Conservation (phyloP, 306 rosid genomes). For the Quercus agrifolia region DNA sequence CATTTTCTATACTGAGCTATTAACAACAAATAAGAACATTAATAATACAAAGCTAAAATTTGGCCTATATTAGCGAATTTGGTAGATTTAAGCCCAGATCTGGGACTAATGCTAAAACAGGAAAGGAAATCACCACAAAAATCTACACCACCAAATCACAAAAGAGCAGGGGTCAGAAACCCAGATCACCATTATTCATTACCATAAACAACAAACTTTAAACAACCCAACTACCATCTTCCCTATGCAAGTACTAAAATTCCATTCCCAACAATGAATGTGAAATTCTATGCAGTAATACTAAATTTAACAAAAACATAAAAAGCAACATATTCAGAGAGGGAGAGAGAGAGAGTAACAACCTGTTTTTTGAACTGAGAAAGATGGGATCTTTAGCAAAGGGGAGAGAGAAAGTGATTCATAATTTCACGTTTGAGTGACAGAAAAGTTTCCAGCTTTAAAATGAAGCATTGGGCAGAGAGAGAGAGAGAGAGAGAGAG, state of each 20-base stretch:
- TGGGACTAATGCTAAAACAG: slow-evolving; percentile 30
- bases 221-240: slow-evolving; percentile 33
- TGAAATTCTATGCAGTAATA: slow-evolving; percentile 13
- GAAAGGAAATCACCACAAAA: slow-evolving; percentile 11
- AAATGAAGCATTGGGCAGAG: slow-evolving; percentile 19
- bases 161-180: neutral
- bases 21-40: slow-evolving; percentile 10
- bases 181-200: slow-evolving; percentile 21
- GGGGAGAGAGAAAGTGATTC: slow-evolving; percentile 17
- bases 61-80: slow-evolving; percentile 14
- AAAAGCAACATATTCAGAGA: slow-evolving; percentile 1
- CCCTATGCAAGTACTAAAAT: slow-evolving; percentile 16
- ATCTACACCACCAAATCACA: slow-evolving; percentile 29
- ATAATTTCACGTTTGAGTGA: slow-evolving; percentile 19
- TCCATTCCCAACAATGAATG: neutral
- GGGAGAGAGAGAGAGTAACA: slow-evolving; percentile 16
- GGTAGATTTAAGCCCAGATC: slow-evolving; percentile 49
- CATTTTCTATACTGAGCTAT: neutral
- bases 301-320: slow-evolving; percentile 14
- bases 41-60: neutral
- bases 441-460: slow-evolving; percentile 15
- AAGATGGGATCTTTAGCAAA: slow-evolving; percentile 24
- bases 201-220: neutral
- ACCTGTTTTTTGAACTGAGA: slow-evolving; percentile 50
- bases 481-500: slow-evolving; percentile 12